Percentiles rank a stretch among this genome's conserved stretches.
phyloP scores from a whole-genome alignment of 768 basidiomycete genomes.

The Phaeotremella skinneri region DNA sequence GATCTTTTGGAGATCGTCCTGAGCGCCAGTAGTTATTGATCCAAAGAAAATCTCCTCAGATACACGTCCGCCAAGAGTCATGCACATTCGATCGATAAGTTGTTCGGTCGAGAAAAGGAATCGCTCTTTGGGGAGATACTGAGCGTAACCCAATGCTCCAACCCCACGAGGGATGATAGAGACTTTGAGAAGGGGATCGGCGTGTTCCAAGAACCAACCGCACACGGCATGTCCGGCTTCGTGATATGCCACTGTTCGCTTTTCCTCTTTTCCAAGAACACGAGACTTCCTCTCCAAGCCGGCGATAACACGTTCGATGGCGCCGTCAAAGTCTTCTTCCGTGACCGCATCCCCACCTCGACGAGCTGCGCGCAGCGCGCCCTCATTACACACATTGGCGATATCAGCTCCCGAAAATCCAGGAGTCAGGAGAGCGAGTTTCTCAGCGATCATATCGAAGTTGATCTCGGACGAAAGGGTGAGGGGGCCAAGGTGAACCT shows the following conservation, averaged over 20 bases:
- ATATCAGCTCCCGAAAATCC: conserved; percentile 99
- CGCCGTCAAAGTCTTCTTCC: conserved; percentile 88
- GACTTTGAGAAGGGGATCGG: conserved; percentile 93
- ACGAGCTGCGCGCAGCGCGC: conserved; percentile 90
- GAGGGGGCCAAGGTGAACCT: conserved; percentile 83
- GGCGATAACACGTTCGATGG: conserved; percentile 96
- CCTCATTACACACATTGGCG: conserved; percentile 98
- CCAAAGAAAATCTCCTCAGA: conserved; percentile 99
- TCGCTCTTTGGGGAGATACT: conserved; percentile 93
- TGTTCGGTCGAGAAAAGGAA: conserved; percentile 94
- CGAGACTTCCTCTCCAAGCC: conserved; percentile 94
- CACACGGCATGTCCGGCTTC: conserved; percentile 98
- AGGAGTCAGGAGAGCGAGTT: conserved; percentile 91
- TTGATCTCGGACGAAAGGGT: conserved; percentile 58
- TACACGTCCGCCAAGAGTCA: conserved; percentile 96
- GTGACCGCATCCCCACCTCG: conserved; percentile 72
- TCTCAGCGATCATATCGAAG: conserved; percentile 66
- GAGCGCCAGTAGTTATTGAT: conserved; percentile 89
- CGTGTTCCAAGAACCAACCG: conserved; percentile 97
- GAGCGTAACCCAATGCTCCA: conserved; percentile 93
- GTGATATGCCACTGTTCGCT: conserved; percentile 97
- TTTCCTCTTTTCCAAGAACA: conserved; percentile 89
- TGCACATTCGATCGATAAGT: conserved; percentile 91
- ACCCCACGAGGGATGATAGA: conserved; percentile 97
- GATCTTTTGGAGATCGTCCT: conserved; percentile 97